Evolutionary conservation across 768 basidiomycete genomes (phyloP), one percentile per base, ranked within the genome.

Genomic region (Kwoniella pini): DNA sequence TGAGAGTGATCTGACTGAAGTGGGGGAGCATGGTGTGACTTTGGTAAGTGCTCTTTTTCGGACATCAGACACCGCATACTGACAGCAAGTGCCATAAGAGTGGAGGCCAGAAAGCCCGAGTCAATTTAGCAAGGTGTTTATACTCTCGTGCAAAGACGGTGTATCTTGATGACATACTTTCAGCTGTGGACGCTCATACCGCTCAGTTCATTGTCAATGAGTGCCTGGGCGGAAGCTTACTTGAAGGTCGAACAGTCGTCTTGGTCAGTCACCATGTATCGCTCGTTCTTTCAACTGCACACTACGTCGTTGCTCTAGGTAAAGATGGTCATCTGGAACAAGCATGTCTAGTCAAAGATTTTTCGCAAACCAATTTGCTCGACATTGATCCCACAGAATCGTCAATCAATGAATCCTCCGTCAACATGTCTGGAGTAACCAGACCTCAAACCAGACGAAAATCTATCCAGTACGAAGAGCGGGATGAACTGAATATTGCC

Each of bases 151-250:
- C 77, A 0, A 64, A 60, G 22, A 76, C 75, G 2, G 62, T 77
- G n/a, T 68, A 72, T 28, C 45, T 75, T 2, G 64, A 70, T 70
- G 78, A 79, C 43, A 63, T 75, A 27, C 55, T 78, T 21, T 73
- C 72, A 11, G 76, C 76, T 5, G 73, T 79, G 13, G 77, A 79
- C 49, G 76, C 77, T 13, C 76, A 75, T 48, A 79, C 78, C 4
- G 63, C 74, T 15, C 69, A 72, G 28, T 69, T 48, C 26, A 69
- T 79, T 36, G 60, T 68, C 49, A 54, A 62, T 1, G 63, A 77
- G 27, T 78, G 78, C 52, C 63, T 79, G 12, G 46, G 56, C 24
- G 67, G 68, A 3, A n/a, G 30, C 10, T 45, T 79, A 3, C 44
- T 76, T n/a, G 45, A 43, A 6, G 43, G 63, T 19, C 63, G 78